Conservation (phyloP, 2,329 filamentous ascomycete genomes). For the Pseudogymnoascus sp. region DNA sequence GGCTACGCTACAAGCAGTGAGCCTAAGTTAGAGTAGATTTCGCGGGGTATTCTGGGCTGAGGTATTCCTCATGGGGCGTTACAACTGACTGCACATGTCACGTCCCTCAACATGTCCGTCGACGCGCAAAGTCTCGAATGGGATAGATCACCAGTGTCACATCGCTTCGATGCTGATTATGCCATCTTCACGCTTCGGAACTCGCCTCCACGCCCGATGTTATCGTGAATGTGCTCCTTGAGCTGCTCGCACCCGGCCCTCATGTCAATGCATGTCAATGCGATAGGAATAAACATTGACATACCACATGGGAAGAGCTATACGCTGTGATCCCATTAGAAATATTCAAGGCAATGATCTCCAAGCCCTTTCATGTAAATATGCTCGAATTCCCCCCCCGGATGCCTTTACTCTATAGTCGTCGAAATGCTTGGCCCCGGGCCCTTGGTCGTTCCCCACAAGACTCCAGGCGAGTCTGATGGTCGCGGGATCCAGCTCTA, state of each 20-base stretch:
- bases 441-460: background rate
- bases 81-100: background rate
- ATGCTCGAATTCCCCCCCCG: background rate
- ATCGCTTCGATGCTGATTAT: background rate
- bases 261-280: background rate
- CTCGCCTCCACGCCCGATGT: background rate
- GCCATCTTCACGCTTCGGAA: background rate
- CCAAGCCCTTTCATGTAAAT: background rate
- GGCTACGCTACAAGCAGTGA: background rate
- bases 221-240: background rate
- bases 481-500: background rate
- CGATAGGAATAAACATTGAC: background rate
- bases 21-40: background rate
- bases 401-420: background rate
- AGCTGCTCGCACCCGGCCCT: background rate
- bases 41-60: background rate
- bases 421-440: background rate
- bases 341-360: background rate
- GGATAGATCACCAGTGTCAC: background rate
- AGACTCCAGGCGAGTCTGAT: background rate
- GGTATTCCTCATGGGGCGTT: background rate
- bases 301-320: background rate
- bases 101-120: background rate
- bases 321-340: background rate
- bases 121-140: background rate